A percentile compares a stretch with the other conserved stretches of the same genome.
Conservation (phyloP, 768 basidiomycete species). For the Trametes cinnabarina region DNA sequence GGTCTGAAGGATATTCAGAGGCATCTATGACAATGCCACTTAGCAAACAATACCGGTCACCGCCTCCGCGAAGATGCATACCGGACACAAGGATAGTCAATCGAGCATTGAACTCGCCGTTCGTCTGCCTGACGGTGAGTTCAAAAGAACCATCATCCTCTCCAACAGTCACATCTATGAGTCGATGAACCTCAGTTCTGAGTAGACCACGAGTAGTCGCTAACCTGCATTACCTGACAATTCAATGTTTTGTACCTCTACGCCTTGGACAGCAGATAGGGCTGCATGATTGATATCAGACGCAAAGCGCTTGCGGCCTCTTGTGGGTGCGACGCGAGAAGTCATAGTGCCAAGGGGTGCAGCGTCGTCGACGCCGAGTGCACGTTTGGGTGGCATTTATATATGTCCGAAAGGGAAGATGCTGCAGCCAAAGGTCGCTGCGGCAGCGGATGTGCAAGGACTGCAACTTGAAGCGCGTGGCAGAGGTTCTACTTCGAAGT, state of each 20-base stretch:
- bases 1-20: constrained; percentile 62
- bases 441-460: too few species aligned
- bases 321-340: not conserved
- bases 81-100: constrained; percentile 52
- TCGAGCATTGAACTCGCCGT: constrained; percentile 35
- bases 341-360: not conserved
- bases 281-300: constrained; percentile 6
- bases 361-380: not conserved
- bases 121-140: constrained; percentile 39
- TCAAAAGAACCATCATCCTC: constrained; percentile 70
- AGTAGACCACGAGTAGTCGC: not conserved
- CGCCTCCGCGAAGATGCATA: constrained; percentile 6
- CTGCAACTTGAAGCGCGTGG: too few species aligned
- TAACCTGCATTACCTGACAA: not conserved
- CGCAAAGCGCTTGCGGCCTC: constrained; percentile 13
- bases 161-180: constrained; percentile 47
- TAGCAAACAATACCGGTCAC: too few species aligned
- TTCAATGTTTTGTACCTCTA: constrained; percentile 5
- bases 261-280: constrained; percentile 1
- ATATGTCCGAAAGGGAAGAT: not conserved
- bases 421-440: not conserved
- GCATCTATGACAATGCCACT: constrained; percentile 44
- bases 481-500: not conserved
- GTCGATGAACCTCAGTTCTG: not conserved
- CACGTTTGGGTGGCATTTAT: constrained; percentile 3